Conservation (phyloP, 768 basidiomycete genomes). For the Lentinula detonsa region DNA sequence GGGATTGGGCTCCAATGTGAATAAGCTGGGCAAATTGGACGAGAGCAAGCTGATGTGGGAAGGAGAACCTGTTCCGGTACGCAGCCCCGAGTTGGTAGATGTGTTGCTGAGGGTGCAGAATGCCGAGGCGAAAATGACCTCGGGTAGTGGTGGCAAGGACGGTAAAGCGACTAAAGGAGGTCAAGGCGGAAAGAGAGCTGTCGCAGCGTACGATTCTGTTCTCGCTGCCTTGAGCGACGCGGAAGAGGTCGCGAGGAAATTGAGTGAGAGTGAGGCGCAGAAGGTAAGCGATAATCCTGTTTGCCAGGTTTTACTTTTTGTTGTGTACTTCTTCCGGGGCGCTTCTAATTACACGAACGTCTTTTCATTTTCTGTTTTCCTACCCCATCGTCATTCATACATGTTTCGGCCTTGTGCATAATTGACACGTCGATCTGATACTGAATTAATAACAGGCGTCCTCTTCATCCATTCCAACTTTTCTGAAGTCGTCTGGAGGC, state of each 20-base stretch:
- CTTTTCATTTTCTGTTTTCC: background rate
- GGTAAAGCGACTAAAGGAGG: slow-evolving; percentile 17
- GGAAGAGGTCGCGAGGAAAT: slow-evolving; percentile 74
- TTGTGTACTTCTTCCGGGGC: slow-evolving; percentile 8
- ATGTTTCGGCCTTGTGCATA: background rate
- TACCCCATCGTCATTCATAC: too few relatives aligned
- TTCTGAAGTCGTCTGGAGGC: slow-evolving; percentile 25
- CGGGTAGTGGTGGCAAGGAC: slow-evolving; percentile 21
- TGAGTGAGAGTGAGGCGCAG: slow-evolving; percentile 80
- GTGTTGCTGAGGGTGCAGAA: slow-evolving; percentile 80
- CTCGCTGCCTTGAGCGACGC: slow-evolving; percentile 85
- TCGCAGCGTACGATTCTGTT: slow-evolving; percentile 84
- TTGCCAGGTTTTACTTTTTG: background rate
- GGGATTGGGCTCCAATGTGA: slow-evolving; percentile 15
- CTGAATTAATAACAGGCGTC: background rate
- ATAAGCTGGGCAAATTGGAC: slow-evolving; percentile 43
- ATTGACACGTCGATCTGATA: background rate
- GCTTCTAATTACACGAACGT: background rate
- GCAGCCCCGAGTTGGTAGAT: slow-evolving; percentile 89
- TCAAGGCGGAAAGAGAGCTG: slow-evolving; percentile 59
- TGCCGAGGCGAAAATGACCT: slow-evolving; percentile 55
- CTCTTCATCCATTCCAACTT: background rate
- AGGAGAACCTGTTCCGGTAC: slow-evolving; percentile 73
- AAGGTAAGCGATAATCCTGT: slow-evolving; percentile 40
- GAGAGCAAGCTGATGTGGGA: slow-evolving; percentile 63